Evolutionary conservation across 2,329 filamentous ascomycete genomes (phyloP).

Genomic region (Exserohilum rostratum): DNA sequence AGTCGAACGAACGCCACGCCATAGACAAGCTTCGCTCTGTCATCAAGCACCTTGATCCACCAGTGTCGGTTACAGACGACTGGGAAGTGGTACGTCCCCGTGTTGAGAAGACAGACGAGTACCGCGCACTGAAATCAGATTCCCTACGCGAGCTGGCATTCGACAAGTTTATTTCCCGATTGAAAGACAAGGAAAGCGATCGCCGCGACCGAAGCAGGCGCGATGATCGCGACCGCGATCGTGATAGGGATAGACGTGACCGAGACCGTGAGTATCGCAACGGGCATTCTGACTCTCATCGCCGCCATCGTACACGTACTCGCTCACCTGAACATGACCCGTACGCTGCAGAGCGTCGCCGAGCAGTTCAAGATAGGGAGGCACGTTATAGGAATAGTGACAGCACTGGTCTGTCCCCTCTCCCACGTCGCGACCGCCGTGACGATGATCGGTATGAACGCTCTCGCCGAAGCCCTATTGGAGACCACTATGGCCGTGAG

Average conservation of each 20-base stretch:
- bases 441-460: conserved; percentile 51
- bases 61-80: conserved; percentile 76
- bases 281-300: conserved; percentile 48
- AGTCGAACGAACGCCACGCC: conserved; percentile 83
- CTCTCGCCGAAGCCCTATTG: conserved; percentile 63
- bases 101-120: conserved; percentile 82
- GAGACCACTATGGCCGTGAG: conserved; percentile 80
- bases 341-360: conserved; percentile 93
- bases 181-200: conserved; percentile 87
- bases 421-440: conserved; percentile 52
- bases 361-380: conserved; percentile 91
- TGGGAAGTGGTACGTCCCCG: conserved; percentile 87
- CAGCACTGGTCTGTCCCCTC: conserved; percentile 66
- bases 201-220: conserved; percentile 51
- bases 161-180: conserved; percentile 86
- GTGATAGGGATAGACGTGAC: conserved; percentile 50
- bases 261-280: conserved; percentile 50
- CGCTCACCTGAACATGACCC: conserved; percentile 90
- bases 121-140: conserved; percentile 79
- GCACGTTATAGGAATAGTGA: conserved; percentile 86
- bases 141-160: conserved; percentile 83
- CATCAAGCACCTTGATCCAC: conserved; percentile 89
- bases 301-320: conserved; percentile 66
- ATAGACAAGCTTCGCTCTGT: conserved; percentile 82
- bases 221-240: conserved; percentile 56